These are phyloP conservation scores for Athelia sp. DNA, from an alignment of 1,284 basidiomycete species.

Conservation along the genomic window DNA sequence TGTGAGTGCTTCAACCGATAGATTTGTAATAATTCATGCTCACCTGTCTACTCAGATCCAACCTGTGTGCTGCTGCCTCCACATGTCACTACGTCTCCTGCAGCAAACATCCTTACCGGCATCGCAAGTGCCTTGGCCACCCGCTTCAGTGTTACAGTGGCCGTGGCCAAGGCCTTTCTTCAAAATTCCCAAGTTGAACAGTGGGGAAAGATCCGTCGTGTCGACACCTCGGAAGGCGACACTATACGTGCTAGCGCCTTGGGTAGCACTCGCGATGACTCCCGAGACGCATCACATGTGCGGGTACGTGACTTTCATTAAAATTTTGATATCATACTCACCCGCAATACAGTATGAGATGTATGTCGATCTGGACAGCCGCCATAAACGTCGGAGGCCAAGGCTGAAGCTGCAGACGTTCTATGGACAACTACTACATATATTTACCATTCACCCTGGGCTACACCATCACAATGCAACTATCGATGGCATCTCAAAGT, in stretches of 20 bases:
- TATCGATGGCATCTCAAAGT: neutral
- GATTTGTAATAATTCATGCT: neutral
- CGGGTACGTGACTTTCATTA: conserved; percentile 15
- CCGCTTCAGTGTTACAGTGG: conserved; percentile 2
- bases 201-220: conserved; percentile 12
- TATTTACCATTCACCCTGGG: conserved; percentile 2
- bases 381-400: neutral
- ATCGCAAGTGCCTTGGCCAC: conserved; percentile 7
- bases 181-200: neutral
- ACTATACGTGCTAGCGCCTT: conserved; percentile 8
- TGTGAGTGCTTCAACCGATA: neutral
- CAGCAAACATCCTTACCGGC: neutral
- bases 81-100: neutral
- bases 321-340: too few relatives aligned
- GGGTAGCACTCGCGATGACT: neutral
- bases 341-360: conserved; percentile 27
- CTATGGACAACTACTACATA: conserved; percentile 10
- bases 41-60: conserved; percentile 3
- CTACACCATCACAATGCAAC: too few relatives aligned
- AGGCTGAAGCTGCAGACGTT: conserved; percentile 11
- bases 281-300: conserved; percentile 13
- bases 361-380: conserved; percentile 18
- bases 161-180: neutral
- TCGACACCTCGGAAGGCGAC: conserved; percentile 11
- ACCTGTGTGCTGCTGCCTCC: conserved; percentile 4